Base-by-base conservation (phyloP, 2,329 filamentous ascomycete genomes). In the Claviceps capensis region DNA sequence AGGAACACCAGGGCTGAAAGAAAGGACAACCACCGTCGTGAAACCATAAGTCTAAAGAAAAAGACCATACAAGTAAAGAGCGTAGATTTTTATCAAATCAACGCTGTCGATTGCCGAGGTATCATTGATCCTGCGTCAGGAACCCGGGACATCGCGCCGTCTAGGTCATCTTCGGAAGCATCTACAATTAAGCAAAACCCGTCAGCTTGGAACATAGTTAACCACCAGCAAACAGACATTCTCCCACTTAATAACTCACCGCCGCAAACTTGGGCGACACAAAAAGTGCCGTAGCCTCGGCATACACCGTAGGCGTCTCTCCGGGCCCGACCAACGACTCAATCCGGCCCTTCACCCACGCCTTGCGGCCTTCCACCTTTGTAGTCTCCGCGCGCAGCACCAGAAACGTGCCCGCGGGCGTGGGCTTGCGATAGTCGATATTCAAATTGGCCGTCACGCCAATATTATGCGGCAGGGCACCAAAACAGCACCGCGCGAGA, bases 311-410 rank as follows among this genome's bases (percentile, higher is more conserved):
- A 1, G 83, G 82, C 59, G 76, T 72, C 67, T 83, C 77, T 8
- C 80, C 79, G 37, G 59, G 71, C 72, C 75, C 53, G 7, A 79
- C 78, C 55, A 97, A 69, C 52, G 87, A 83, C 76, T 95, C 89
- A 60, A 97, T 83, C 59, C 81, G 79, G 1, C 88, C 93, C 69
- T 86, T 84, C 1, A 96, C 88, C 88, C 88, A 96, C 13, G 89
- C 91, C 72, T 97, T 97, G 56, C 93, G 77, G 1, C 93, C 91
- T 64, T 97, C 89, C 1, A 91, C 86, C 71, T 85, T 90, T 9
- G 79, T 83, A 19, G 90, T 95, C 64, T 81, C 79, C 4, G 88
- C 90, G 55, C 79, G 77, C 53, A 98, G 70, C 44, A 95, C 87
- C 34, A 94, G 72, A 63, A 85, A 93, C 55, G 79, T 78, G 22